phyloP scores from a whole-genome alignment of 345 rosid species.

The Brassica rapa region DNA sequence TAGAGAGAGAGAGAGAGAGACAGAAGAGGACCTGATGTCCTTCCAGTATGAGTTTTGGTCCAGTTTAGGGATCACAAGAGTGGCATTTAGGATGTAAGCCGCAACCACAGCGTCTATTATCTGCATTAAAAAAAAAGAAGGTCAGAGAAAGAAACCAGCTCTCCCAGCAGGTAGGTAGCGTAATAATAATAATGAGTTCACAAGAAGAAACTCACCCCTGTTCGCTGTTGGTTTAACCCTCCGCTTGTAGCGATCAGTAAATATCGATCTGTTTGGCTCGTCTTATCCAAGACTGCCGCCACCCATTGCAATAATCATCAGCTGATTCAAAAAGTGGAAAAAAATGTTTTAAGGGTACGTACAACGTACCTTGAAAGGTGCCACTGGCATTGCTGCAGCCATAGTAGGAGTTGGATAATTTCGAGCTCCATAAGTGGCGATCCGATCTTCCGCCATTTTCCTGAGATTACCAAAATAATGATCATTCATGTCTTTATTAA shows the following conservation, averaged over 20 bases:
- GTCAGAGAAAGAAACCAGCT: not conserved
- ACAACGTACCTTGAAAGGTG: constrained; percentile 49
- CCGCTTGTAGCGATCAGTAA: constrained; percentile 88
- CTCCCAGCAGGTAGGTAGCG: not conserved
- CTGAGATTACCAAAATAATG: constrained; percentile 38
- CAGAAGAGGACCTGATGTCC: constrained; percentile 61
- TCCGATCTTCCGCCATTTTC: constrained; percentile 49
- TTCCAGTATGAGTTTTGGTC: constrained; percentile 93
- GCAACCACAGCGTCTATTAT: constrained; percentile 89
- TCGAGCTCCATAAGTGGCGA: constrained; percentile 70
- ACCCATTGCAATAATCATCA: constrained; percentile 22
- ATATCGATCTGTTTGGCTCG: constrained; percentile 60
- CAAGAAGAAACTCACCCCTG: constrained; percentile 59
- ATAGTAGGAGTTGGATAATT: constrained; percentile 55
- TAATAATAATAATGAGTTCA: not conserved
- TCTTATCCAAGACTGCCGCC: constrained; percentile 53
- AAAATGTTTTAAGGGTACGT: not conserved
- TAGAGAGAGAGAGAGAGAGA: not conserved
- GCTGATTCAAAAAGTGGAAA: not conserved
- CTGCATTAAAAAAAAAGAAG: constrained; percentile 40
- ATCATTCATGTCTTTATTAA: not conserved
- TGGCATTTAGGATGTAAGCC: constrained; percentile 90
- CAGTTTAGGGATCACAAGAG: constrained; percentile 83
- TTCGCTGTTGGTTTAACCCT: constrained; percentile 91
- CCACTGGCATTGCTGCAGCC: constrained; percentile 79